Evolutionary conservation across 805 yeast species (phyloP), one percentile per base, ranked within the genome.

Genomic region (Wickerhamomyces tratensis): DNA sequence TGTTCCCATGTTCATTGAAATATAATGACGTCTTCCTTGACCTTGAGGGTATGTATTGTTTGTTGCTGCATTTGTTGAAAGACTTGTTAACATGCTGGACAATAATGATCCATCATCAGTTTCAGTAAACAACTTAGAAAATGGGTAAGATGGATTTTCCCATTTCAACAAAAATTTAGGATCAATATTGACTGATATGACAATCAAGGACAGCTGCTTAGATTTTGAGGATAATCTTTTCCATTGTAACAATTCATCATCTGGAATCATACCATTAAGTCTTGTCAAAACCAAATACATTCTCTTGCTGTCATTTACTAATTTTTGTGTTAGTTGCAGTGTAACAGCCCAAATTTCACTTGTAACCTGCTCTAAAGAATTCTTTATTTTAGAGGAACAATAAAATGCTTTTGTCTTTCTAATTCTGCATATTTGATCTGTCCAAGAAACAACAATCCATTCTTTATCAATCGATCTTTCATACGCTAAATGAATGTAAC

Each of bases 381-480:
- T 49, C 36, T 53, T 63, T 1, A 64, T 53, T 25, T 40, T 41
- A 25, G 41, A 42, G 63, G 62, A 57, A 55, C 70, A 67, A 50
- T 69, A 71, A 89, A 91, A 84, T 0, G 87, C 72, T 49, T 77
- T 80, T 0, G 80, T 72, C 38, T 68, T 70, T 14, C 79, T 74
- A 11, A 76, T 69, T 5, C 68, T 67, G 0, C 96, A 96, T 57
- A 74, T 72, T 39, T 89, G 91, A 54, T 91, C 96, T 0, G 93
- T 71, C 94, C 97, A 87, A 1, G 94, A 82, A 0, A 86, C 94
- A 25, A 80, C 77, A 37, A 87, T 70, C 96, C 96, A 91, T 42
- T 76, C 77, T 46, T 78, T 79, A 58, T 89, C 95, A 5, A 75
- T 67, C 0, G 95, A 82, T 41, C 95, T 61, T 30, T 87, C 86